Conservation (phyloP, 1,284 basidiomycete genomes). For the Tilletia indica region DNA sequence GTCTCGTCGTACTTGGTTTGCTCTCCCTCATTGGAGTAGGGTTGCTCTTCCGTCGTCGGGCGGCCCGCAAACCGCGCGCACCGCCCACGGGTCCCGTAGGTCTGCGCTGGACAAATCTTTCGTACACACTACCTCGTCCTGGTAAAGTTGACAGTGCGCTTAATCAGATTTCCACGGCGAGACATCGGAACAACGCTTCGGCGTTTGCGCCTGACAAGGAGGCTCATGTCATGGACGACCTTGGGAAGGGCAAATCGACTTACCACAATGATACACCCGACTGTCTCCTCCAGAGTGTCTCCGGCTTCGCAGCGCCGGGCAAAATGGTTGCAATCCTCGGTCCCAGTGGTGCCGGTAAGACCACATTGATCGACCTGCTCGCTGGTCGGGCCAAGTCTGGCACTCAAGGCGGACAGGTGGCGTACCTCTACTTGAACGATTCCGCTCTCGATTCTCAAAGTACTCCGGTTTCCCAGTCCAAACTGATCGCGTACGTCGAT, state of each 20-base stretch:
- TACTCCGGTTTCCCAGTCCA: constrained; percentile 15
- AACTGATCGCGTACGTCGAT: constrained; percentile 39
- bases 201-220: background rate
- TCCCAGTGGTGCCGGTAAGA: constrained; percentile 45
- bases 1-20: constrained; percentile 29
- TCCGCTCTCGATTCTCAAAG: background rate
- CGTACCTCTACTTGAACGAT: constrained; percentile 15
- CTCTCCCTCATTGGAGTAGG: constrained; percentile 28
- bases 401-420: constrained; percentile 27
- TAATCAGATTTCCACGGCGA: background rate
- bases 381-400: constrained; percentile 40
- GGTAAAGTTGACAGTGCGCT: background rate
- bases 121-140: constrained; percentile 7
- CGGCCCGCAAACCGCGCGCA: constrained; percentile 24
- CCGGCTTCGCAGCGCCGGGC: constrained; percentile 33
- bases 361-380: constrained; percentile 41
- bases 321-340: constrained; percentile 41
- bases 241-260: background rate
- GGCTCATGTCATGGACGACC: background rate
- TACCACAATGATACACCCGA: background rate
- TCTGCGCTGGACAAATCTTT: constrained; percentile 34
- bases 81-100: constrained; percentile 29
- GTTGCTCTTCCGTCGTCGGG: constrained; percentile 28
- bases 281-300: constrained; percentile 30
- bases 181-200: background rate